A percentile compares a stretch with the other conserved stretches of the same genome.
phyloP scores from a whole-genome alignment of 1,284 basidiomycete genomes.

The Porogramme epimiltina region DNA sequence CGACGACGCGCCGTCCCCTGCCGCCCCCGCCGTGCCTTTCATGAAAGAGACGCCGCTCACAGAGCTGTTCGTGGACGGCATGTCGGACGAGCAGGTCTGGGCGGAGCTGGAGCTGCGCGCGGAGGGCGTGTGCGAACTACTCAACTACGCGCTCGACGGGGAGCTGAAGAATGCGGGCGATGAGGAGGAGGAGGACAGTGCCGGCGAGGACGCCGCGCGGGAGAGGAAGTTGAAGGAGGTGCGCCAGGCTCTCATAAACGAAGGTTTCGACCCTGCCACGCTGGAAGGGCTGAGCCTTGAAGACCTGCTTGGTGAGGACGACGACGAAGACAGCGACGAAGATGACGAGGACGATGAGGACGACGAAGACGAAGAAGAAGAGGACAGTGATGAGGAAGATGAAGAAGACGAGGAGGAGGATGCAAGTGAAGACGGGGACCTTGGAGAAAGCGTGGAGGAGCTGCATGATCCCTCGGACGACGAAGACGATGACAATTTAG shows the following conservation, averaged over 20 bases:
- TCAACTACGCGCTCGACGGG: constrained; percentile 59
- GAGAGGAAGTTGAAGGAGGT: constrained; percentile 30
- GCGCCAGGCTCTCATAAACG: constrained; percentile 28
- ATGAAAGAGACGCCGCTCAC: constrained; percentile 76
- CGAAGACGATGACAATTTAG: constrained; percentile 43
- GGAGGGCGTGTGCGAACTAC: constrained; percentile 64
- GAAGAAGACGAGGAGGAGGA: constrained; percentile 39
- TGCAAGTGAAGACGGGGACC: constrained; percentile 38
- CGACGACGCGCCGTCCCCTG: constrained; percentile 30
- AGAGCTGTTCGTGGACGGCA: constrained; percentile 78
- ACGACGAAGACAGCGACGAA: constrained; percentile 33
- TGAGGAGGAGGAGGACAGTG: constrained; percentile 26
- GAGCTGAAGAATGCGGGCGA: constrained; percentile 23
- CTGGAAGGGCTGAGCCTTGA: constrained; percentile 31
- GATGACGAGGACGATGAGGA: constrained; percentile 42
- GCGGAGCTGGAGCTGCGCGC: constrained; percentile 84
- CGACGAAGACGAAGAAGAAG: constrained; percentile 37
- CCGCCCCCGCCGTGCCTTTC: constrained; percentile 34
- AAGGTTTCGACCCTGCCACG: constrained; percentile 40
- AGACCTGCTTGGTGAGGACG: constrained; percentile 21
- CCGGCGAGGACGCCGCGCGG: constrained; percentile 36
- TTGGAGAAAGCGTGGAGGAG: constrained; percentile 42
- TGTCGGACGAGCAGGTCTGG: constrained; percentile 92
- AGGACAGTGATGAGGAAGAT: constrained; percentile 36
- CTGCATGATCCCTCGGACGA: constrained; percentile 54